These are phyloP conservation scores for Grigorovia humatica DNA, from an alignment of 805 yeast species.

Conservation along the genomic window DNA sequence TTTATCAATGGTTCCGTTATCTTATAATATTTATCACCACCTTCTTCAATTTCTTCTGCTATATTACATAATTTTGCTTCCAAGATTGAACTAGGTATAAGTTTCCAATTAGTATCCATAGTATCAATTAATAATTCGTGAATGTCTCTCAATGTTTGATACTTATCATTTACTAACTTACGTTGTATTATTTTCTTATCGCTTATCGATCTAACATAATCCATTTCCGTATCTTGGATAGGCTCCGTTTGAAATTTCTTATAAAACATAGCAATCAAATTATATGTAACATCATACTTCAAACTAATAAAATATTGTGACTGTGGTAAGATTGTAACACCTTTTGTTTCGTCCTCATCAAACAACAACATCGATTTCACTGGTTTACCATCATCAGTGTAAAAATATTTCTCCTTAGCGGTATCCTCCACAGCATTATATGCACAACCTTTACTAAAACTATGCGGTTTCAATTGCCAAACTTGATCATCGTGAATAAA, in stretches of 20 bases:
- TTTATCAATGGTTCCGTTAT: slow-evolving; percentile 33
- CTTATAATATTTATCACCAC: slow-evolving; percentile 37
- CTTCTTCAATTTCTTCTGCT: slow-evolving; percentile 34
- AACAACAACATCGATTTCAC: slow-evolving; percentile 20
- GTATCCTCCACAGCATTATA: slow-evolving; percentile 15
- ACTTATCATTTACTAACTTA: slow-evolving; percentile 8
- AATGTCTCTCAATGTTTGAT: slow-evolving; percentile 24
- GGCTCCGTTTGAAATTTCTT: slow-evolving; percentile 3
- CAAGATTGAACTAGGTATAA: slow-evolving; percentile 13
- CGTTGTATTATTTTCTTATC: not conserved
- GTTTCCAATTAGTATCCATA: slow-evolving; percentile 20
- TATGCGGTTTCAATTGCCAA: slow-evolving; percentile 14
- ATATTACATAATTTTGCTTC: slow-evolving; percentile 24
- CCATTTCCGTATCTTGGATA: slow-evolving; percentile 11
- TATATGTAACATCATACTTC: slow-evolving; percentile 19
- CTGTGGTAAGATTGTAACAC: slow-evolving; percentile 16
- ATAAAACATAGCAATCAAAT: slow-evolving; percentile 18
- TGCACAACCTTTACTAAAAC: slow-evolving; percentile 19
- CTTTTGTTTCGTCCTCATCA: slow-evolving; percentile 12
- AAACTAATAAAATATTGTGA: slow-evolving; percentile 13
- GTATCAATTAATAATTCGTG: slow-evolving; percentile 25
- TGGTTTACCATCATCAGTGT: slow-evolving; percentile 15
- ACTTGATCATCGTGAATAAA: slow-evolving; percentile 7
- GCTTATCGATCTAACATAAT: slow-evolving; percentile 7
- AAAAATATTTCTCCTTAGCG: slow-evolving; percentile 19